Evolutionary conservation across 2,329 filamentous ascomycete species (phyloP).

Genomic region (Cryphonectria japonica): DNA sequence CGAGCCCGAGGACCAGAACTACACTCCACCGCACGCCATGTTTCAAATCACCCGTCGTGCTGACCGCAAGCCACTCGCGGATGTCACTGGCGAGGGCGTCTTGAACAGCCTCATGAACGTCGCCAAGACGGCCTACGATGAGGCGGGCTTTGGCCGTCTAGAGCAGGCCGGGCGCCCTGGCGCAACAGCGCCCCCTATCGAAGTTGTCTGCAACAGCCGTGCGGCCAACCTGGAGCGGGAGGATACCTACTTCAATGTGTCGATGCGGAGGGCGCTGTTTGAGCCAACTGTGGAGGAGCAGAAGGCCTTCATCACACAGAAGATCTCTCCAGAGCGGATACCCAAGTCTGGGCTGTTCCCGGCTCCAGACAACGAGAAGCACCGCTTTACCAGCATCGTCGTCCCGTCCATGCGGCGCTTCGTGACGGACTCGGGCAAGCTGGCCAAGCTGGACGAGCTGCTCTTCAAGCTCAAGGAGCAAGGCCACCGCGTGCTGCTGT

Average conservation of each 20-base stretch:
- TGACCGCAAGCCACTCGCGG: constrained; percentile 67
- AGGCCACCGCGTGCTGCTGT: constrained; percentile 89
- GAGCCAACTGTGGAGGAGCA: constrained; percentile 69
- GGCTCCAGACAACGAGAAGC: constrained; percentile 76
- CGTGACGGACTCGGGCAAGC: constrained; percentile 95
- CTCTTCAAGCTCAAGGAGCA: constrained; percentile 89
- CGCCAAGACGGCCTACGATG: constrained; percentile 64
- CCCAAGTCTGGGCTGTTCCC: constrained; percentile 72
- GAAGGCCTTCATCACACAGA: constrained; percentile 72
- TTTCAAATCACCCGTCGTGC: constrained; percentile 78
- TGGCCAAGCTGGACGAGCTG: constrained; percentile 86
- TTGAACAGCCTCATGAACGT: constrained; percentile 81
- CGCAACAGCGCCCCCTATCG: constrained; percentile 83
- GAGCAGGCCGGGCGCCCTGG: constrained; percentile 81
- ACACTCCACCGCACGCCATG: constrained; percentile 74
- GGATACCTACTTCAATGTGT: constrained; percentile 75
- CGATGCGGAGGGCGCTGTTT: constrained; percentile 75
- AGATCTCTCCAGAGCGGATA: constrained; percentile 67
- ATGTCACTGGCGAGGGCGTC: constrained; percentile 72
- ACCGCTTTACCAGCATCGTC: constrained; percentile 84
- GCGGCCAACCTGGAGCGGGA: constrained; percentile 68
- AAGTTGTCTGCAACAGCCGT: constrained; percentile 75
- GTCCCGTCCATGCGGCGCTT: constrained; percentile 98
- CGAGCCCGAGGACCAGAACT: constrained; percentile 63
- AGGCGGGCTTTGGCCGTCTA: constrained; percentile 74